Conservation (phyloP, 148 eudicot species). For the Vaccinium corymbosum region DNA sequence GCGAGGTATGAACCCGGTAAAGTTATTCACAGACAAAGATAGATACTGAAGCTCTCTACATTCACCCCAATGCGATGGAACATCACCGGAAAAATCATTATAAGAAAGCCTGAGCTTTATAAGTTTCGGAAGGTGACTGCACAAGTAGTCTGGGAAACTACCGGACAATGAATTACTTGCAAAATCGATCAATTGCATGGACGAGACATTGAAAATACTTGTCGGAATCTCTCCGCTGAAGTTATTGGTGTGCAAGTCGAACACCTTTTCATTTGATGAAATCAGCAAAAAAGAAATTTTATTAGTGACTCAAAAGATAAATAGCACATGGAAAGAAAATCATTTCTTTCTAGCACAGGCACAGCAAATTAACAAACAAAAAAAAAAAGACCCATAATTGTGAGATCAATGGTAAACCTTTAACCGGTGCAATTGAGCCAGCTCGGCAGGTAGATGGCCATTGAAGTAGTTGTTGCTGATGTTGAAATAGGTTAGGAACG, state of each 20-base stretch:
- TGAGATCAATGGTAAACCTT: not conserved
- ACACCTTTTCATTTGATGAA: not conserved
- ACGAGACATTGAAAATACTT: not conserved
- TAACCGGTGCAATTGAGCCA: slow-evolving; percentile 5
- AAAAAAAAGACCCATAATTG: not conserved
- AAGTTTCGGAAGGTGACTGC: not conserved
- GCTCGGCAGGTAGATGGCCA: slow-evolving; percentile 3
- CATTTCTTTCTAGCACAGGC: too few relatives aligned
- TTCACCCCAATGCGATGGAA: not conserved
- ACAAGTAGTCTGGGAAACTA: not conserved
- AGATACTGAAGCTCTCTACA: not conserved
- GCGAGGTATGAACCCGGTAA: not conserved
- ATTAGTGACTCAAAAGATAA: too few relatives aligned
- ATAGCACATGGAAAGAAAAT: too few relatives aligned
- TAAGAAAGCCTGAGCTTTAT: not conserved
- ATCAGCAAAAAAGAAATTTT: not conserved
- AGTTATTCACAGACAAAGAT: not conserved
- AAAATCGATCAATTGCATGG: not conserved
- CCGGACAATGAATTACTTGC: not conserved
- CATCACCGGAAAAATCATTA: not conserved
- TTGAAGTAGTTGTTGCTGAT: slow-evolving; percentile 3
- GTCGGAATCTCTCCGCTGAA: not conserved
- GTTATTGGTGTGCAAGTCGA: not conserved
- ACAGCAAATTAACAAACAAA: not conserved
- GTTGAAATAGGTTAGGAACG: not conserved